Conservation (phyloP, 1,284 basidiomycete genomes). For the Caloboletus firmus region DNA sequence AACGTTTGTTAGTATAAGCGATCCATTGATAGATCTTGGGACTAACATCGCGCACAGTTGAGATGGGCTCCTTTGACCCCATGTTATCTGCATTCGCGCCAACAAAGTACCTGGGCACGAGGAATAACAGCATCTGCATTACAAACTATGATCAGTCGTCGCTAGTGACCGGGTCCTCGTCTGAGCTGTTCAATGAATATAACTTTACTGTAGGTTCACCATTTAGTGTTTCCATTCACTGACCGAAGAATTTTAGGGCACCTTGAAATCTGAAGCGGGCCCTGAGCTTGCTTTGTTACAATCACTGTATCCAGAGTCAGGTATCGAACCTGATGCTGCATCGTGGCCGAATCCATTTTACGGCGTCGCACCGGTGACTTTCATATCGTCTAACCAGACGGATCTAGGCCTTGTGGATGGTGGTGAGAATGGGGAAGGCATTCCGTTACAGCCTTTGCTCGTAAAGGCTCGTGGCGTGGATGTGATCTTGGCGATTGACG, state of each 20-base stretch:
- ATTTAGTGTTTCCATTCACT: not conserved
- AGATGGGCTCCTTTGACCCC: slow-evolving; percentile 49
- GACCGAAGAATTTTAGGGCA: slow-evolving; percentile 4
- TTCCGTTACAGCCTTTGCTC: slow-evolving; percentile 56
- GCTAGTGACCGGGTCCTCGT: slow-evolving; percentile 44
- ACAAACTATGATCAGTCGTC: slow-evolving; percentile 50
- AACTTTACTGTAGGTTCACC: slow-evolving; percentile 36
- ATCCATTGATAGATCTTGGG: not conserved
- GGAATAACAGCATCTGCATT: slow-evolving; percentile 43
- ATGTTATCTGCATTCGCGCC: slow-evolving; percentile 45
- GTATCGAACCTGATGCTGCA: slow-evolving; percentile 30
- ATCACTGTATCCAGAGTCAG: slow-evolving; percentile 24
- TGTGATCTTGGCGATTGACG: slow-evolving; percentile 54
- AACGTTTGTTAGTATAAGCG: slow-evolving; percentile 41
- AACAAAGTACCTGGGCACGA: slow-evolving; percentile 45
- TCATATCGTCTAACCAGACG: slow-evolving; percentile 37
- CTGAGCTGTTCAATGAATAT: slow-evolving; percentile 40
- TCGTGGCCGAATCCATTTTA: slow-evolving; percentile 46
- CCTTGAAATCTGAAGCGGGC: slow-evolving; percentile 23
- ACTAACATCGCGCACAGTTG: slow-evolving; percentile 31
- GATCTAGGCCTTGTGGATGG: slow-evolving; percentile 43
- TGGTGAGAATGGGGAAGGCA: slow-evolving; percentile 43
- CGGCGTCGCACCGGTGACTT: slow-evolving; percentile 39
- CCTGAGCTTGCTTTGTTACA: slow-evolving; percentile 30
- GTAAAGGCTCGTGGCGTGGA: slow-evolving; percentile 53